phyloP scores from a whole-genome alignment of 495 filamentous ascomycete species.

The Jackrogersella minutella region DNA sequence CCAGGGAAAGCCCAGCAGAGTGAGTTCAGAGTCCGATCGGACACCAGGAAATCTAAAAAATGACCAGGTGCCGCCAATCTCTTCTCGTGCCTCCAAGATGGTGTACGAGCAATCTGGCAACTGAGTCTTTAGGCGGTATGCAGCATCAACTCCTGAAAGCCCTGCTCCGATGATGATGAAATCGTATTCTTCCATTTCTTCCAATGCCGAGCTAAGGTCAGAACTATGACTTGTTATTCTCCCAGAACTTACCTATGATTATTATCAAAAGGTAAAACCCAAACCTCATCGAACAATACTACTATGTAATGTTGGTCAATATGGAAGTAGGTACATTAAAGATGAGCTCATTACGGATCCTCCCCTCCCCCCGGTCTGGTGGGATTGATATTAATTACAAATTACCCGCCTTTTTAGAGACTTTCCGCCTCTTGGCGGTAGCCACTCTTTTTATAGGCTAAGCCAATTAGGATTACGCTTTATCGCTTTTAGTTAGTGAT shows the following conservation, averaged over 20 bases:
- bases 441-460: too few relatives aligned
- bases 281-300: background rate
- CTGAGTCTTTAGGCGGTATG: constrained; percentile 70
- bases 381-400: too few relatives aligned
- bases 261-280: background rate
- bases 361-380: too few relatives aligned
- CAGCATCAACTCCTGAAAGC: constrained; percentile 78
- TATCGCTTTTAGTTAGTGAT: too few relatives aligned
- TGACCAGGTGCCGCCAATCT: constrained; percentile 76
- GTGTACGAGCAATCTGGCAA: constrained; percentile 64
- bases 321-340: too few relatives aligned
- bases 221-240: background rate
- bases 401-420: too few relatives aligned
- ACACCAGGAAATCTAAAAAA: constrained; percentile 76
- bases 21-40: constrained; percentile 71
- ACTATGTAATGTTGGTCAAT: background rate
- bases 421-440: too few relatives aligned
- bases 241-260: background rate
- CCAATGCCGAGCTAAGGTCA: background rate
- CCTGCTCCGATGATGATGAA: constrained; percentile 76
- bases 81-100: constrained; percentile 68
- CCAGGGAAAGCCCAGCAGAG: constrained; percentile 73
- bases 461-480: too few relatives aligned
- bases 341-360: background rate
- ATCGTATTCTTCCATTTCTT: constrained; percentile 59